Percentiles rank a stretch among this genome's conserved stretches.
Conservation (phyloP, 2,329 filamentous ascomycete species). For the Neofusicoccum ribis region DNA sequence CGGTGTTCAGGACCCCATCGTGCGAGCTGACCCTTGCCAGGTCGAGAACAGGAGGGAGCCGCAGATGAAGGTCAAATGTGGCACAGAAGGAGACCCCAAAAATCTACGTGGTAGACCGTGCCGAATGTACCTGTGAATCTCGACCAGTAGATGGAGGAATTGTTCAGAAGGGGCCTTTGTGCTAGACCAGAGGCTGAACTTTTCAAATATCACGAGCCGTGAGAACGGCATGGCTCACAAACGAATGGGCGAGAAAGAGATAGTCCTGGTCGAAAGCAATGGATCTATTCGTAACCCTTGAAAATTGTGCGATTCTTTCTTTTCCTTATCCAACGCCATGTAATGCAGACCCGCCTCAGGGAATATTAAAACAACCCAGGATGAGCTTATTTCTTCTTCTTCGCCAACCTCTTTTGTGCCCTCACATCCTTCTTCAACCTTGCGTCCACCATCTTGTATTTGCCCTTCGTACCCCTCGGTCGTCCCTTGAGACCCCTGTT, state of each 20-base stretch:
- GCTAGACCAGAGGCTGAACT: too few relatives aligned
- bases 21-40: constrained; percentile 30
- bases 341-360: not conserved
- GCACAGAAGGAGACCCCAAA: not conserved
- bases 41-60: constrained; percentile 12
- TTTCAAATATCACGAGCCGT: too few relatives aligned
- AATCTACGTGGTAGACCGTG: too few relatives aligned
- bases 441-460: constrained; percentile 95
- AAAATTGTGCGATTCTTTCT: not conserved
- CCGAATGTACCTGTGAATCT: too few relatives aligned
- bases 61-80: not conserved
- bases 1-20: constrained; percentile 62
- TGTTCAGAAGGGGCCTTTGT: too few relatives aligned
- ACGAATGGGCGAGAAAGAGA: not conserved
- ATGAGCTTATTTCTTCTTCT: constrained; percentile 58
- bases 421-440: constrained; percentile 95
- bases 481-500: constrained; percentile 85
- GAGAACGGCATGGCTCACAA: too few relatives aligned
- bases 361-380: not conserved
- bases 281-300: not conserved
- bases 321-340: not conserved
- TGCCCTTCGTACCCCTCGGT: constrained; percentile 88
- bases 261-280: not conserved
- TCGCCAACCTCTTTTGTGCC: constrained; percentile 76
- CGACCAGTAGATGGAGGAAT: too few relatives aligned